Conservation (phyloP, 2,329 filamentous ascomycete species). For the Beauveria medogensis region DNA sequence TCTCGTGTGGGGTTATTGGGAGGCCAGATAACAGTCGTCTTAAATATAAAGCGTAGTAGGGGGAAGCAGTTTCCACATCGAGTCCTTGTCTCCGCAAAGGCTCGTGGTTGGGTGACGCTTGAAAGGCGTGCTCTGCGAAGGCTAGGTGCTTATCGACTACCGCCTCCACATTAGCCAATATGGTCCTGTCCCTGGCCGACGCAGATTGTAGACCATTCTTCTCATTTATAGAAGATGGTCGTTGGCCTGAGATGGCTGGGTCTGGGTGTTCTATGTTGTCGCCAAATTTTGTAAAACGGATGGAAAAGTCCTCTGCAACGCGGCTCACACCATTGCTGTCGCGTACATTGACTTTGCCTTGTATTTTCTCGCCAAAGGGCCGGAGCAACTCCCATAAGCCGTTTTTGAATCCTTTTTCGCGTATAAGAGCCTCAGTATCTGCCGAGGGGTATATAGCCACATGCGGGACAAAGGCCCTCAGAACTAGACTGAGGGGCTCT, state of each 20-base stretch:
- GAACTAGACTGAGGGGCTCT: constrained; percentile 58
- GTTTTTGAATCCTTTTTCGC: constrained; percentile 73
- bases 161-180: constrained; percentile 63
- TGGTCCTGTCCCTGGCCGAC: constrained; percentile 22
- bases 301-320: constrained; percentile 80
- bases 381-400: constrained; percentile 80
- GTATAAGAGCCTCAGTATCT: constrained; percentile 74
- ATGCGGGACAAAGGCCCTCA: constrained; percentile 81
- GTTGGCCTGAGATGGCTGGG: constrained; percentile 22
- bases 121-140: constrained; percentile 58
- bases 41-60: constrained; percentile 80
- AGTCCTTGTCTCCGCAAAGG: constrained; percentile 32
- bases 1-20: constrained; percentile 76
- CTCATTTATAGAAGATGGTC: constrained; percentile 35
- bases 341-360: constrained; percentile 80
- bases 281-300: constrained; percentile 73
- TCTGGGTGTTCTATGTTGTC: constrained; percentile 47
- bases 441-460: constrained; percentile 79
- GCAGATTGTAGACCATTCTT: constrained; percentile 21
- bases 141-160: constrained; percentile 72
- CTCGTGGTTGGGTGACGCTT: constrained; percentile 27
- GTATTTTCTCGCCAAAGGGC: constrained; percentile 82
- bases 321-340: constrained; percentile 82
- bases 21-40: constrained; percentile 74
- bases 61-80: constrained; percentile 52